Base-by-base conservation (phyloP, 495 filamentous ascomycete species). In the Talaromyces thailandensis region DNA sequence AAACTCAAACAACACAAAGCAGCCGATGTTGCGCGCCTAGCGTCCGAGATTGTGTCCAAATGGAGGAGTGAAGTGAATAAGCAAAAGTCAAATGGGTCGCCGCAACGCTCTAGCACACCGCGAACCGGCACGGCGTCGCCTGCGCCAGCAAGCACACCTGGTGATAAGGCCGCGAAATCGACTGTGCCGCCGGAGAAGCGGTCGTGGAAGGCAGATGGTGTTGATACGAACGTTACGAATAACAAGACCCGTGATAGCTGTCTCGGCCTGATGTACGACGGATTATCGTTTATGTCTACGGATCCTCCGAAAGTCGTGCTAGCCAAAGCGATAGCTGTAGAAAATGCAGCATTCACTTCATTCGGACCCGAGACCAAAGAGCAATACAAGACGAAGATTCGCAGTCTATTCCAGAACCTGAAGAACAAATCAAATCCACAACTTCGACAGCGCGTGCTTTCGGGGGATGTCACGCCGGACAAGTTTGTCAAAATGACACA, bases 231-330 rank as follows among this genome's bases (percentile, higher is more conserved):
- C 45, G 68, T 72, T 28, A 96, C 92, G 0, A 82, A 81, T n/a
- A 87, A 88, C 68, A 67, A 80, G 37, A 78, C 81, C 56, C 85
- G 94, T 40, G 86, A 98, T 74, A 88, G 84, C 67, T 92, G 88
- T 71, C 85, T 93, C 62, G 90, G 89, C n/a, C 81, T 98, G 24
- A 82, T 98, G 67, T 98, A 98, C 78, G 91, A 98, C 68, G 79
- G 79, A 4, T 71, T 83, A 50, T 77, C 73, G 56, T 65, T 76
- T 53, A 75, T 72, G 58, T 76, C 75, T 31, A 78, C 71, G 8
- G 79, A 76, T 35, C 25, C 74, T 3, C 71, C 80, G n/a, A 73
- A 82, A 24, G 74, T 79, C 21, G 79, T 96, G 7, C 73, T 96
- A 21, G 65, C 75, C 63, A 86, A 87, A 61, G 89, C 92, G 25